Percentiles rank a stretch among this genome's conserved stretches.
Conservation (phyloP, 768 basidiomycete genomes). For the Lactifluus hygrophoroides region DNA sequence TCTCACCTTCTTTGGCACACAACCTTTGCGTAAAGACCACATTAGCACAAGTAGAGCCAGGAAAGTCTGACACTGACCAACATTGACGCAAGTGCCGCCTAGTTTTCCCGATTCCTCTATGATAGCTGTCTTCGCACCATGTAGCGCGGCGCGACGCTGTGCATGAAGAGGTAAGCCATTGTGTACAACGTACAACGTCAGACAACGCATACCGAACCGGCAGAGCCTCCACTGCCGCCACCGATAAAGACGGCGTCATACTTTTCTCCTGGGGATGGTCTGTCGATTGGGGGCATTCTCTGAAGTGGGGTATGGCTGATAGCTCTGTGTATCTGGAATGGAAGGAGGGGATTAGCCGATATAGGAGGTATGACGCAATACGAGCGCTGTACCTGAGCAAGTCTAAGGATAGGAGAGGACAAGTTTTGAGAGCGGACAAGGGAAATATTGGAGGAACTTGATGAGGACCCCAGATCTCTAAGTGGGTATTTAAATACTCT, state of each 20-base stretch:
- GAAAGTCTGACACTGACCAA: conserved; percentile 49
- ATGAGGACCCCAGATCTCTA: conserved; percentile 4
- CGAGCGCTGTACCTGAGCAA: conserved; percentile 5
- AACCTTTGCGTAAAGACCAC: conserved; percentile 45
- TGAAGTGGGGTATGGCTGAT: conserved; percentile 31
- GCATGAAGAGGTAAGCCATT: not conserved
- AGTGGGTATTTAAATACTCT: not conserved
- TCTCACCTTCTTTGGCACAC: conserved; percentile 91
- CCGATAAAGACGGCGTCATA: conserved; percentile 88
- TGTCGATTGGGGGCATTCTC: conserved; percentile 69
- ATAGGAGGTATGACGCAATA: not conserved
- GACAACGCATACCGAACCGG: conserved; percentile 57
- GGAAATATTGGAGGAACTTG: not conserved
- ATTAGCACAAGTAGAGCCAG: not conserved
- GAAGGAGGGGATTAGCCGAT: not conserved
- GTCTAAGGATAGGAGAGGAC: conserved; percentile 5
- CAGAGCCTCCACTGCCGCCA: conserved; percentile 91
- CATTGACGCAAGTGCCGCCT: conserved; percentile 97
- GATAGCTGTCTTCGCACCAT: conserved; percentile 90
- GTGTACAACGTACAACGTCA: not conserved
- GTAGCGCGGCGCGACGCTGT: conserved; percentile 83
- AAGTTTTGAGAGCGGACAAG: not conserved
- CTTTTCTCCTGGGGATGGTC: conserved; percentile 46
- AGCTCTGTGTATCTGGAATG: conserved; percentile 39
- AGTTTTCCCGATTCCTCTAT: conserved; percentile 67